A percentile compares a stretch with the other conserved stretches of the same genome.
Evolutionary conservation across 2,329 filamentous ascomycete genomes (phyloP).

Genomic region (Neonectria faginata): DNA sequence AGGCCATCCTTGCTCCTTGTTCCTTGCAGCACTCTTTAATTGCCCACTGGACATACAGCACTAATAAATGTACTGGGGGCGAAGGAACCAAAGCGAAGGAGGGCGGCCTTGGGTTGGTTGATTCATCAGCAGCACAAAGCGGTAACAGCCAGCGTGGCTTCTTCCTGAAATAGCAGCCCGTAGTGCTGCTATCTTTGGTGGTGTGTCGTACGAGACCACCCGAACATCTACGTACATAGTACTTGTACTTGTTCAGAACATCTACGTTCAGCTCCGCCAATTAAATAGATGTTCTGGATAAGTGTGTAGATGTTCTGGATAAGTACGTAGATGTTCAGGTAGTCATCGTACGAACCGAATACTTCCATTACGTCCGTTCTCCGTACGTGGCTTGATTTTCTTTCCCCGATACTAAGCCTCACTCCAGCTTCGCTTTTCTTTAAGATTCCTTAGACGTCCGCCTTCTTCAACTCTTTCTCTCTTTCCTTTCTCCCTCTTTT

Average conservation of each 20-base stretch:
- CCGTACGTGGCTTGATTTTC: constrained; percentile 27
- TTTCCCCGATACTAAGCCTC: constrained; percentile 20
- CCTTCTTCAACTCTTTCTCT: neutral
- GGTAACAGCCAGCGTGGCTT: constrained; percentile 44
- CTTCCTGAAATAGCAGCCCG: constrained; percentile 25
- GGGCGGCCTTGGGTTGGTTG: neutral
- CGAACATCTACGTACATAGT: no score
- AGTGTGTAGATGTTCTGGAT: no score
- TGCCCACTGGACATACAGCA: neutral
- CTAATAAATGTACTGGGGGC: neutral
- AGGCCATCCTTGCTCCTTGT: neutral
- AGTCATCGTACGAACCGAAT: constrained; percentile 3
- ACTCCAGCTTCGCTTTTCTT: constrained; percentile 1
- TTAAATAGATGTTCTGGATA: no score
- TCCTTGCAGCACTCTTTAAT: neutral
- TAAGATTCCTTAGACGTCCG: neutral
- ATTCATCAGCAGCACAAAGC: constrained; percentile 20
- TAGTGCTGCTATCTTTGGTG: neutral
- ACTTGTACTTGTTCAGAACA: no score
- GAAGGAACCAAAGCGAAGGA: neutral
- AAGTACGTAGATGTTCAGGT: no score
- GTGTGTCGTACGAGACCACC: no score
- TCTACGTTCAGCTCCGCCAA: no score
- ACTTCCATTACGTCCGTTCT: neutral
- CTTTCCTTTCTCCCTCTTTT: neutral